Conservation (phyloP, 352 stramenopile species). For the Phytophthora crassamura region DNA sequence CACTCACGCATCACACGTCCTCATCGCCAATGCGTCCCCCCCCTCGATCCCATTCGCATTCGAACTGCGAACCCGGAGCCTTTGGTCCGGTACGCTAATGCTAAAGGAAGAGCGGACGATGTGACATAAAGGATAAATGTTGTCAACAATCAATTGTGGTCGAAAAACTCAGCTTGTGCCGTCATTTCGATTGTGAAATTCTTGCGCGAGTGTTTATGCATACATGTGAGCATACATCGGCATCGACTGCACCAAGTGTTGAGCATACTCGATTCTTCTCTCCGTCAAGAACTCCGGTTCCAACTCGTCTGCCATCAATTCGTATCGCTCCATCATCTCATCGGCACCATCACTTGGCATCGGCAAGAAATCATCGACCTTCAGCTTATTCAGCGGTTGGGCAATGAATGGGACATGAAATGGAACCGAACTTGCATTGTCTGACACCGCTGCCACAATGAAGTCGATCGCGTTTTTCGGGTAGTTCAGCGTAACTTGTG, state of each 20-base stretch:
- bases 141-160: neutral
- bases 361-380: slow-evolving; percentile 28
- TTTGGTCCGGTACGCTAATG: no score
- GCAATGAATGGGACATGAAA: slow-evolving; percentile 7
- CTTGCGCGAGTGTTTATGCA: slow-evolving; percentile 1
- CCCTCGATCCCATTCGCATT: no score
- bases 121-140: no score
- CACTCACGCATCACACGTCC: no score
- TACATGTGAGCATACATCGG: slow-evolving; percentile 37
- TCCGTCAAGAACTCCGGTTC: slow-evolving; percentile 36
- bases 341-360: slow-evolving; percentile 30
- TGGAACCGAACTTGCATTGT: neutral
- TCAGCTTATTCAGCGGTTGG: slow-evolving; percentile 16
- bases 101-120: no score
- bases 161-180: neutral
- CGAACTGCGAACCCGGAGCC: no score
- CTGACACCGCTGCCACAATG: slow-evolving; percentile 21
- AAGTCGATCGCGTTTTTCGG: slow-evolving; percentile 38
- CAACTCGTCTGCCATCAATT: slow-evolving; percentile 26
- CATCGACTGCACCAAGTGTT: slow-evolving; percentile 35
- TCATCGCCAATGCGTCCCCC: no score
- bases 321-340: slow-evolving; percentile 34
- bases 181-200: no score
- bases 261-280: slow-evolving; percentile 38
- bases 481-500: slow-evolving; percentile 27